Base-by-base conservation (phyloP, 192 early-diverging fungal species). In the Coemansia nantahalensis region DNA sequence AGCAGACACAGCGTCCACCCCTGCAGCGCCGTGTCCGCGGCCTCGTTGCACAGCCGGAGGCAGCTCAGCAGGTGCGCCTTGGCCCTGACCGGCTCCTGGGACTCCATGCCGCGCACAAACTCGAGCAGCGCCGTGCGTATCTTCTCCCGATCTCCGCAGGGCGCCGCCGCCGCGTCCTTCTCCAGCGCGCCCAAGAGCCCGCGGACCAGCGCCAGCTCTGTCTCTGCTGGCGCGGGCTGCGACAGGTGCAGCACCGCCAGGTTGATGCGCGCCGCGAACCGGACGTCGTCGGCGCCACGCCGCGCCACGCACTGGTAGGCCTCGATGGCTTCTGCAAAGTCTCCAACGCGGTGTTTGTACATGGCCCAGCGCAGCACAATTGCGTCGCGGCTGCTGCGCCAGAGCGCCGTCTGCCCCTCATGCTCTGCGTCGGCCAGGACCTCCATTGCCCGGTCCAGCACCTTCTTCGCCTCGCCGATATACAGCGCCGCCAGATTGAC, bases 1-100 rank as follows among this genome's bases (percentile, higher is more conserved):
- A 73, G 49, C 31, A 62, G 18, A 23, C 69, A 73, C 50, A 73
- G 33, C 22, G 69, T 65, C 69, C 69, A 73, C 1, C 62, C 69
- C 31, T 73, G 69, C 32, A 73, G 40, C 30, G 54, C 51, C 2
- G 54, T 32, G 26, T 73, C 57, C 9, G 51, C 54, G 12, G 43
- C 35, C 34, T 65, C 69, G 10, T 32, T 58, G 43, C 62, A 65
- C 8, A 37, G 21, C 26, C 49, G 56, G 49, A 73, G 38, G 17
- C 69, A 73, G 8, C 50, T 48, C 30, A 73, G 42, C 15, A 73
- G 24, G 32, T 65, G 58, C 26, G 69, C 57, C 41, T 73, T 73
- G 16, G 69, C 53, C 32, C 54, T 55, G 8, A 73, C 69, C 6
- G 69, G 62, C 51, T 73, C 62, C 39, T 39, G 21, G 0, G 53